Base-by-base conservation (phyloP, 1,139 yeast genomes). In the Yamadazyma dushanensis region DNA sequence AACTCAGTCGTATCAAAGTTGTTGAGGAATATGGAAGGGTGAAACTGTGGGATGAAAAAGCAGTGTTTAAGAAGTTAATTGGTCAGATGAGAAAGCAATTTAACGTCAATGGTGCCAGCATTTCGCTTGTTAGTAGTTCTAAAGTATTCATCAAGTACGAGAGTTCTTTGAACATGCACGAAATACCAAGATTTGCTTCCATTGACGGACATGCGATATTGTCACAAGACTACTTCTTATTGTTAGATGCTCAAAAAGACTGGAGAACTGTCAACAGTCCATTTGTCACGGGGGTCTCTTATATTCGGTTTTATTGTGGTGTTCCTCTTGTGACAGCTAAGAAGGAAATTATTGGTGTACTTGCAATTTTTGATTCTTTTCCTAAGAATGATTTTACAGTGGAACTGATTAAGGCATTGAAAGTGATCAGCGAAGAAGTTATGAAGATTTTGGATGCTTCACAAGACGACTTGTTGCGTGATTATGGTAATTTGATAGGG, bases 241-340 rank as follows among this genome's bases (percentile, higher is more conserved):
- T 83, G 15, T 53, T 69, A 17, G 86, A 83, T 54, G 80, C 88
- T 1, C 56, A 77, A 4, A 61, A 65, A 26, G 92, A 83, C 52
- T 83, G 92, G 90, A 63, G 90, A 53, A 74, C 80, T 4, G 49
- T 58, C 7, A 60, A 63, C 31, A 81, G 78, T 46, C 89, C 89
- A 0, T 63, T 82, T 36, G 84, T 83, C 1, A 73, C 68, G 25
- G 82, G 83, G 0, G 63, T 70, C 1, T 88, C 90, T 0, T 61
- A 63, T 42, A 73, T 82, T 32, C 65, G 60, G 39, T 80, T 80
- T 47, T 83, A 82, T 50, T 72, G 79, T 32, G 87, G 83, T 0
- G 84, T 79, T 4, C 86, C 85, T 0, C 50, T 82, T 27, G 38
- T 64, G 3, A 53, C 70, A 2, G 52, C 60, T 1, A 54, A 61